These are phyloP conservation scores for Phlebiopsis gigantea DNA, from an alignment of 768 basidiomycete genomes.

Conservation along the genomic window DNA sequence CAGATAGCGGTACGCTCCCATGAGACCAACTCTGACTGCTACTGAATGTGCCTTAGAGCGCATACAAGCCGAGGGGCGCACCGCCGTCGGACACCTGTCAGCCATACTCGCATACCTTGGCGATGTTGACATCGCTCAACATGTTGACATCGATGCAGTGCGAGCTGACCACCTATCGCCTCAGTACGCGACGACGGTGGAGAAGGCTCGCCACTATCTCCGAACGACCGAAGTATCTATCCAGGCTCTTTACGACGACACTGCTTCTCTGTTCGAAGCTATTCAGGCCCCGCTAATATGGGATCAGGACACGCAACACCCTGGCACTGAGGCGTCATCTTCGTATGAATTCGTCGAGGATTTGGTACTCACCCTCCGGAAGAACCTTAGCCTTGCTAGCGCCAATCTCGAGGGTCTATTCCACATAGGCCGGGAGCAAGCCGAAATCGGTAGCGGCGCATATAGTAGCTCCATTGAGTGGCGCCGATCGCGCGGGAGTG, in stretches of 20 bases:
- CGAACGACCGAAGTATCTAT: constrained; percentile 64
- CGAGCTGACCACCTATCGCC: background rate
- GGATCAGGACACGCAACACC: background rate
- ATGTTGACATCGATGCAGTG: constrained; percentile 76
- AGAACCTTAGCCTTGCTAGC: constrained; percentile 51
- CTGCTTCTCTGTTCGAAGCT: constrained; percentile 51
- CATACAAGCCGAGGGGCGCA: constrained; percentile 37
- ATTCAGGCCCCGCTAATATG: constrained; percentile 41
- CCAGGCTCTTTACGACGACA: constrained; percentile 74
- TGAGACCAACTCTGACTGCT: background rate
- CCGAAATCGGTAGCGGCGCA: constrained; percentile 60
- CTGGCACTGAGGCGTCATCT: background rate
- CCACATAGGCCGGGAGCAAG: constrained; percentile 65
- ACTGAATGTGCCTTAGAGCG: constrained; percentile 19
- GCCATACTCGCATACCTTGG: constrained; percentile 53
- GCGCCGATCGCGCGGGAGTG: constrained; percentile 67
- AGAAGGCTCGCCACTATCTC: constrained; percentile 60
- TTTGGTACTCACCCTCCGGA: constrained; percentile 45
- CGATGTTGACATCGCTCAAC: constrained; percentile 73
- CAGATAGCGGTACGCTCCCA: constrained; percentile 5
- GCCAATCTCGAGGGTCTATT: constrained; percentile 60
- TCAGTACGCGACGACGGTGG: constrained; percentile 42
- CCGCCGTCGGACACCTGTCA: constrained; percentile 50
- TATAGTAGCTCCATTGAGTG: constrained; percentile 75
- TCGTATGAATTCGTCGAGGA: constrained; percentile 40